A percentile compares a stretch with the other conserved stretches of the same genome.
These are phyloP conservation scores for Fusarium transvaalense DNA, from an alignment of 2,329 filamentous ascomycete species.

Conservation along the genomic window DNA sequence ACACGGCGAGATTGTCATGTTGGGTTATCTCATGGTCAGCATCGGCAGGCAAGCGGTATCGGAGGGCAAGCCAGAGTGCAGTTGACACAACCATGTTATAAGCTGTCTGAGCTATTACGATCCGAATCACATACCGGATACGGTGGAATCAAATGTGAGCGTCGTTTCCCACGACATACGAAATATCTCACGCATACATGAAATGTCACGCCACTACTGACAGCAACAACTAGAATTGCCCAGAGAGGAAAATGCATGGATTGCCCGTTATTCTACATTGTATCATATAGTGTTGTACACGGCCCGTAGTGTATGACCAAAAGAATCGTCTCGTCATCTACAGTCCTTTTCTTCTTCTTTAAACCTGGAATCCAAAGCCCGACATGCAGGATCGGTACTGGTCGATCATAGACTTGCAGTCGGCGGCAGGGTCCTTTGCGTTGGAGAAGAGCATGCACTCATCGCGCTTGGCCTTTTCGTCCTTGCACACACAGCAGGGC, in stretches of 20 bases:
- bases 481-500: conserved; percentile 98
- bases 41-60: not conserved
- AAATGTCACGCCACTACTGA: conserved; percentile 42
- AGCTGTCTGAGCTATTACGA: not conserved
- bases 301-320: conserved; percentile 24
- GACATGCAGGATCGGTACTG: conserved; percentile 94
- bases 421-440: conserved; percentile 81
- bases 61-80: not conserved
- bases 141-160: not conserved
- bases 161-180: not conserved
- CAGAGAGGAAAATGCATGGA: conserved; percentile 43
- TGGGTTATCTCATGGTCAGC: not conserved
- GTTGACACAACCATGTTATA: not conserved
- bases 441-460: conserved; percentile 99
- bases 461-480: conserved; percentile 91
- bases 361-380: conserved; percentile 87
- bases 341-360: conserved; percentile 33
- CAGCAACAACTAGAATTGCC: not conserved
- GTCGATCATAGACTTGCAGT: conserved; percentile 85
- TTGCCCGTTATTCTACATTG: conserved; percentile 45
- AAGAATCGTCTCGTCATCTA: conserved; percentile 6
- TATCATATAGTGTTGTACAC: conserved; percentile 45
- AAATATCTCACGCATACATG: not conserved
- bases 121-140: not conserved
- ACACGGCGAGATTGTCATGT: not conserved